These are phyloP conservation scores for Gossypium raimondii DNA, from an alignment of 345 rosid species.

Conservation along the genomic window DNA sequence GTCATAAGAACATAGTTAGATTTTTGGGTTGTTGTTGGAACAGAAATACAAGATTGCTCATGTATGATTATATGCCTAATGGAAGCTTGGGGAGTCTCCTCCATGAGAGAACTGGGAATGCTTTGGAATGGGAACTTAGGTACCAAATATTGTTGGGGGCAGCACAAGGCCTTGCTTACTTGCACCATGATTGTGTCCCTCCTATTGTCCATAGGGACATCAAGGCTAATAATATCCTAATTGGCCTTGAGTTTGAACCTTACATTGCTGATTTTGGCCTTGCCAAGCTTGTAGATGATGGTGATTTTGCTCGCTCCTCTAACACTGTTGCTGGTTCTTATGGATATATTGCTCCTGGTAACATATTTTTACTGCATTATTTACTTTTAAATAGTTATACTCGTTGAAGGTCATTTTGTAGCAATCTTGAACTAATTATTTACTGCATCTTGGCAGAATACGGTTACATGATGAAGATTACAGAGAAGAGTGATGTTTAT, in stretches of 20 bases:
- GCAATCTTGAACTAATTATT: background rate
- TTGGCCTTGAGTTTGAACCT: conserved; percentile 86
- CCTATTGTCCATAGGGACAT: conserved; percentile 92
- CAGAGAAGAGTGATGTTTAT: conserved; percentile 93
- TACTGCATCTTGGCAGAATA: conserved; percentile 49
- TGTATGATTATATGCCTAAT: conserved; percentile 95
- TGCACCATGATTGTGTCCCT: conserved; percentile 95
- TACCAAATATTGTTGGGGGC: conserved; percentile 82
- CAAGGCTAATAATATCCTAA: conserved; percentile 86
- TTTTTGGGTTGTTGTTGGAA: conserved; percentile 96
- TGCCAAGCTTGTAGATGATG: conserved; percentile 90
- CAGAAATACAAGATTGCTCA: conserved; percentile 62
- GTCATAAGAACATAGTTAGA: conserved; percentile 92
- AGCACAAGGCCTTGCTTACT: conserved; percentile 84
- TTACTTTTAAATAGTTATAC: too few relatives aligned
- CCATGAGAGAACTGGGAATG: conserved; percentile 65
- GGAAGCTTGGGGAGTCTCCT: conserved; percentile 90
- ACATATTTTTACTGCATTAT: background rate
- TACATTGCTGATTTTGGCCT: conserved; percentile 97
- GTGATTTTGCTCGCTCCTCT: conserved; percentile 77
- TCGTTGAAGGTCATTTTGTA: conserved; percentile 1
- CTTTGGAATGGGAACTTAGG: conserved; percentile 88
- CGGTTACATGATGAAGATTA: conserved; percentile 91
- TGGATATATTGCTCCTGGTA: conserved; percentile 98
- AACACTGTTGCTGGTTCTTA: conserved; percentile 90